phyloP scores from a whole-genome alignment of 1,284 basidiomycete species.

The Cystobasidium pallidum region DNA sequence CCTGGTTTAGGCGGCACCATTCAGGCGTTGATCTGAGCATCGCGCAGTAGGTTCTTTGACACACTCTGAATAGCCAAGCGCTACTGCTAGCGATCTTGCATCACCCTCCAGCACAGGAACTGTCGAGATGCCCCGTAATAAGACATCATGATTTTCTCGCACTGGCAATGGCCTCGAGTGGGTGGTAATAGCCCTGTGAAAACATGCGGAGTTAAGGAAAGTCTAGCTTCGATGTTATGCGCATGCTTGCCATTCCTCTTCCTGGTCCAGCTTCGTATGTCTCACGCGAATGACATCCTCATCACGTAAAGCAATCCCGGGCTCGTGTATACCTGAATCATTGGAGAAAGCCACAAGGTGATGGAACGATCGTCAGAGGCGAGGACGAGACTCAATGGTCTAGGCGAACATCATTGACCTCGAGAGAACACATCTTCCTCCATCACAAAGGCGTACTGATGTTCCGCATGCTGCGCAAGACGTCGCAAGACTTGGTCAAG shows the following conservation, averaged over 20 bases:
- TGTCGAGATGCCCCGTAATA: slow-evolving; percentile 16
- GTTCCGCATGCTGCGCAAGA: slow-evolving; percentile 27
- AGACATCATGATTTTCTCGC: slow-evolving; percentile 26
- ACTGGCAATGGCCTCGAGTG: slow-evolving; percentile 14
- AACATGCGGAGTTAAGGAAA: slow-evolving; percentile 1
- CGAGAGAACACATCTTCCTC: slow-evolving; percentile 30
- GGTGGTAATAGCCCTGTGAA: slow-evolving; percentile 18
- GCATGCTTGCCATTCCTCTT: slow-evolving; percentile 34
- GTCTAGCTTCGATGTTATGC: too few species aligned
- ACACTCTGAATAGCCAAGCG: slow-evolving; percentile 35
- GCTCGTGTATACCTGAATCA: slow-evolving; percentile 11
- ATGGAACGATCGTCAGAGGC: not conserved
- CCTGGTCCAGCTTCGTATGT: slow-evolving; percentile 4
- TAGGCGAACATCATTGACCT: slow-evolving; percentile 13
- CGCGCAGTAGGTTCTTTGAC: not conserved
- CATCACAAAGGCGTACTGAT: slow-evolving; percentile 10
- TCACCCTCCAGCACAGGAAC: slow-evolving; percentile 36
- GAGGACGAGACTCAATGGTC: not conserved
- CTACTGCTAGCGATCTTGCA: slow-evolving; percentile 31
- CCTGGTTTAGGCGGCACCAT: not conserved
- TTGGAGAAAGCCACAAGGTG: not conserved
- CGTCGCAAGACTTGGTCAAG: slow-evolving; percentile 39
- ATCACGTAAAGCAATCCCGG: slow-evolving; percentile 23
- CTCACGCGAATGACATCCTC: slow-evolving; percentile 33
- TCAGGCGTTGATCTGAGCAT: not conserved